Base-by-base conservation (phyloP, 176 grass and related monocot genomes). In the Avena eriantha region DNA sequence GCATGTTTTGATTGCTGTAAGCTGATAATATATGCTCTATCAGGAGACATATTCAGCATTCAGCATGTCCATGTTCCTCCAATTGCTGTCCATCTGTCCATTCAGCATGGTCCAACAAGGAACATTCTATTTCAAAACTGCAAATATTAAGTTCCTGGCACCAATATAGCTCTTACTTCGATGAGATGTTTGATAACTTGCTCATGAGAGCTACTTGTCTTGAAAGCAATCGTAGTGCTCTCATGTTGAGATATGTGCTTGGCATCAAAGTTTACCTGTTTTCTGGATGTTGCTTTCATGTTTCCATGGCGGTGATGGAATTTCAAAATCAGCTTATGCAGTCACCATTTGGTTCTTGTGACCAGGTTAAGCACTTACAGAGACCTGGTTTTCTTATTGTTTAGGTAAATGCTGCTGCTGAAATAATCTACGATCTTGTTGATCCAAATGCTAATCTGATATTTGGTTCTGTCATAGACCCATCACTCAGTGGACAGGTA, bases 381-480 rank as follows among this genome's bases (percentile, higher is more conserved):
- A 75, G 7, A 76, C 72, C 47, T 82, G 57, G 13, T 85, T 68
- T 74, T 71, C 69, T 83, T 36, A 23, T 69, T 88, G 23, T 79
- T 89, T 85, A 99, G 97, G 97, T 99, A 22, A 99, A 99, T 89
- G 89, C 90, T 50, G 97, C 97, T 24, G 97, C 97, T 45, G 97
- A 96, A 78, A 90, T 99, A 86, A 99, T 99, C 59, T 99, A 99
- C 26, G 94, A 99, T 86, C 94, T 99, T 68, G 97, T 99, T 58
- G 97, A 99, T 87, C 97, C 92, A 79, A 94, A 90, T 94, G 97
- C 97, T 77, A 99, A 99, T 90, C 86, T 99, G 74, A 99, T 99
- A 94, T 99, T 99, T 84, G 97, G 97, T 65, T 92, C 97, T 81
- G 97, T 99, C 54, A 94, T 99, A 74, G 97, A 99, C 41, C 97